Conservation (phyloP, 495 filamentous ascomycete genomes). For the Rhypophila decipiens region DNA sequence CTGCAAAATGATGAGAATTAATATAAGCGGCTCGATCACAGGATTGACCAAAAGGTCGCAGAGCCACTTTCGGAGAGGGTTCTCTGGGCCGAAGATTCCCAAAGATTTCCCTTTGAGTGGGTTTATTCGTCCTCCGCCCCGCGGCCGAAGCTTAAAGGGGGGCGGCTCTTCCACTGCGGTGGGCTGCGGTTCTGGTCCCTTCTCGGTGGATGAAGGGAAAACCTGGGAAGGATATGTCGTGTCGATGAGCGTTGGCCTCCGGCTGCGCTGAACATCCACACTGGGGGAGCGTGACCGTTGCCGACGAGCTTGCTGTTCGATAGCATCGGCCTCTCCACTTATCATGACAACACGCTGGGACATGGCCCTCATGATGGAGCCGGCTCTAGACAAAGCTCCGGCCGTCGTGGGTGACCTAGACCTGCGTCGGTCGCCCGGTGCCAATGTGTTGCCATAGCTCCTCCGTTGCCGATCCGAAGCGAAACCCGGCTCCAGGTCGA, state of each 20-base stretch:
- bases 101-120: constrained; percentile 85
- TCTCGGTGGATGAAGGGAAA: constrained; percentile 40
- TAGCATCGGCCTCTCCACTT: constrained; percentile 72
- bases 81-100: constrained; percentile 74
- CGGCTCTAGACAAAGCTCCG: constrained; percentile 67
- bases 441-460: constrained; percentile 44
- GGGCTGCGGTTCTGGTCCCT: constrained; percentile 35
- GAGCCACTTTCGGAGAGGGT: constrained; percentile 62
- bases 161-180: constrained; percentile 16
- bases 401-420: constrained; percentile 55
- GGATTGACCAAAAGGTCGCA: constrained; percentile 88
- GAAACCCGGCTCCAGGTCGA: constrained; percentile 47
- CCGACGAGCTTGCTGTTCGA: constrained; percentile 67
- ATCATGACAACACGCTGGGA: constrained; percentile 97
- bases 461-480: constrained; percentile 30
- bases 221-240: constrained; percentile 42
- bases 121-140: constrained; percentile 52
- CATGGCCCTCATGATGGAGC: constrained; percentile 92
- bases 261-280: constrained; percentile 27
- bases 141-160: constrained; percentile 25
- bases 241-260: constrained; percentile 48
- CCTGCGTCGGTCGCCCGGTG: constrained; percentile 36
- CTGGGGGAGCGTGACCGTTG: constrained; percentile 53
- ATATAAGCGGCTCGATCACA: constrained; percentile 77
- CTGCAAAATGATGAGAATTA: constrained; percentile 83